These are phyloP conservation scores for Aspergillus neotritici DNA, from an alignment of 2,329 filamentous ascomycete genomes.

Conservation along the genomic window DNA sequence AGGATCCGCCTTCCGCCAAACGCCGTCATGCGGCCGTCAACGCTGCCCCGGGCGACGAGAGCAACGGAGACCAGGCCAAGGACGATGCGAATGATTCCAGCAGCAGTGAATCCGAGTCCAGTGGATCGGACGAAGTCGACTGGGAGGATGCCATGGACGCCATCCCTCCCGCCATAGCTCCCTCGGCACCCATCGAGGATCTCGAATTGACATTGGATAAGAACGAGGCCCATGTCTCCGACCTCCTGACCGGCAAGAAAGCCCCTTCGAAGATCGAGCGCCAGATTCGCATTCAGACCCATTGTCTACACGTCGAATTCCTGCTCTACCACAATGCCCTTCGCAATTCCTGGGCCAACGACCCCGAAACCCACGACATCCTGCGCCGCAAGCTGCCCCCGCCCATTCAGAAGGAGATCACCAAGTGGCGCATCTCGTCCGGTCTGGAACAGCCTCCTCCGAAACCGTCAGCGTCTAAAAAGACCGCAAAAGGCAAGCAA, in stretches of 20 bases:
- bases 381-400: conserved; percentile 68
- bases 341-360: conserved; percentile 77
- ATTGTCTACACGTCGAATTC: conserved; percentile 82
- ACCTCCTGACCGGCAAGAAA: conserved; percentile 64
- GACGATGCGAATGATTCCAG: conserved; percentile 25
- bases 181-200: conserved; percentile 53
- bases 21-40: conserved; percentile 27
- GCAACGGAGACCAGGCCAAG: conserved; percentile 30
- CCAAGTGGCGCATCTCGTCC: conserved; percentile 65
- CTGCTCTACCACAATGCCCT: conserved; percentile 86
- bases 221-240: conserved; percentile 53
- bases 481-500: conserved; percentile 34
- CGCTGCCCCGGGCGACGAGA: conserved; percentile 40
- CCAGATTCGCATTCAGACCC: conserved; percentile 68
- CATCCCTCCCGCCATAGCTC: conserved; percentile 16
- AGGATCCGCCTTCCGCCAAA: conserved; percentile 32
- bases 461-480: conserved; percentile 39
- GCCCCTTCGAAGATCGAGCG: conserved; percentile 81
- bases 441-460: conserved; percentile 49
- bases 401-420: conserved; percentile 64
- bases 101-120: conserved; percentile 37
- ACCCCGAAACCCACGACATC: conserved; percentile 67
- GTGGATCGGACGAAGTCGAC: conserved; percentile 54
- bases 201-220: conserved; percentile 64
- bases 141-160: conserved; percentile 53